These are phyloP conservation scores for Rhamnella rubrinervis DNA, from an alignment of 331 rosid species.

Conservation along the genomic window DNA sequence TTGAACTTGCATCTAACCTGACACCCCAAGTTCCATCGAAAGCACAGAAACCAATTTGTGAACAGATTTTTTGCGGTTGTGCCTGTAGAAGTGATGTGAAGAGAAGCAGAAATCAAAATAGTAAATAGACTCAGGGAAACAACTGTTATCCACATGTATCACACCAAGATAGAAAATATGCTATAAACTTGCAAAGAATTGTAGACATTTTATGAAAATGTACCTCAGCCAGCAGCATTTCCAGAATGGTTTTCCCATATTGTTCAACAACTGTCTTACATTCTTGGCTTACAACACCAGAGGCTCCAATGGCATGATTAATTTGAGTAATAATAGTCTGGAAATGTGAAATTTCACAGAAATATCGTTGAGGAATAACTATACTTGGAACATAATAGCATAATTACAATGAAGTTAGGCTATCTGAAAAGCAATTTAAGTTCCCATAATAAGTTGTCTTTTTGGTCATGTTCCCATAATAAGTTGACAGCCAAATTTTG, in stretches of 20 bases:
- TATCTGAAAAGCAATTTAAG: too few species aligned
- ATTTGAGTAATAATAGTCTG: slow-evolving; percentile 60
- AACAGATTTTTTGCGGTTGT: slow-evolving; percentile 56
- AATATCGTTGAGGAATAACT: background rate
- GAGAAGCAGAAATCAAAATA: background rate
- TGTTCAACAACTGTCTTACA: slow-evolving; percentile 65
- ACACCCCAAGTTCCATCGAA: slow-evolving; percentile 54
- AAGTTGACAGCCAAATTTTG: too few species aligned
- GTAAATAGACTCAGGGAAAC: background rate
- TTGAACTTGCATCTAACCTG: slow-evolving; percentile 42
- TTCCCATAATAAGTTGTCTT: too few species aligned
- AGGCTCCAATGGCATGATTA: slow-evolving; percentile 78
- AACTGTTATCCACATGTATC: background rate
- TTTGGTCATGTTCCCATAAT: too few species aligned
- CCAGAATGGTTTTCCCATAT: slow-evolving; percentile 66
- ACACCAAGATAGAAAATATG: background rate
- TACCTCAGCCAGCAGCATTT: slow-evolving; percentile 56
- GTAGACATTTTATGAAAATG: background rate
- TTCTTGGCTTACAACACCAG: slow-evolving; percentile 67
- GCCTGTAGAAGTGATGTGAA: slow-evolving; percentile 34
- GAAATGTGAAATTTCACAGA: slow-evolving; percentile 11
- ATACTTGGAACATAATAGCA: background rate
- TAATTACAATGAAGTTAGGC: too few species aligned
- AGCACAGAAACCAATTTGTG: slow-evolving; percentile 69
- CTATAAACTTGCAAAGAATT: background rate